Base-by-base conservation (phyloP, 768 basidiomycete genomes). In the Kwoniella bestiolae region DNA sequence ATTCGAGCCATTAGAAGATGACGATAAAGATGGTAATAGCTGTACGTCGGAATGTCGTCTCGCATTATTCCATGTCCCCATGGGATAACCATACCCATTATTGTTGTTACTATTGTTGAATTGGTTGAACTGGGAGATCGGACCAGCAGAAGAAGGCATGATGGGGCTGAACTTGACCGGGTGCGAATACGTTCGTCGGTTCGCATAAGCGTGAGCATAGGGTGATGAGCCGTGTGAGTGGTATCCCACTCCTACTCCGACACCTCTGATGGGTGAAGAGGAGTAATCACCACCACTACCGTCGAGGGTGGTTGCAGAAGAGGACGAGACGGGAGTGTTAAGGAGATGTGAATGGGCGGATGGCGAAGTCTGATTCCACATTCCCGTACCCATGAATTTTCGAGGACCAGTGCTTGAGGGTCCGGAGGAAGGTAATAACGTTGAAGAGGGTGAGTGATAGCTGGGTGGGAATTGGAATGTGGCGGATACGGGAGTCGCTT, bases 171-270 rank as follows among this genome's bases (percentile, higher is more conserved):
- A 34, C 29, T 44, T 63, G 25, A 63, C 18, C 4, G 51, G 62
- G 16, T 55, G 51, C 9, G 59, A 47, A 18, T 66, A 66, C 14
- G 52, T 61, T 35, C 65, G 41, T 34, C 66, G 38, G 38, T 63
- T 58, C 5, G 23, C 35, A 46, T 67, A 67, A n/a, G 66, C 60
- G 23, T 62, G 55, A 21, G 53, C 49, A 41, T 67, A 67, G 31
- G 66, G 66, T 38, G 66, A 67, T 3, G 50, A 31, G n/a, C 65
- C 38, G 25, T 66, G 52, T 12, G 32, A 46, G 34, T 66, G 50
- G 23, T 61, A 47, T n/a, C 60, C 50, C 16, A 29, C n/a, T 41
- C 38, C 38, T 5, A 41, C 38, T 3, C 38, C 38, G 12, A 41
- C 14, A 41, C 38, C 38, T 26, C 60, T 61, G 8, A 46, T 50